A percentile compares a stretch with the other conserved stretches of the same genome.
These are phyloP conservation scores for Salix exigua DNA, from an alignment of 345 rosid species.

Conservation along the genomic window DNA sequence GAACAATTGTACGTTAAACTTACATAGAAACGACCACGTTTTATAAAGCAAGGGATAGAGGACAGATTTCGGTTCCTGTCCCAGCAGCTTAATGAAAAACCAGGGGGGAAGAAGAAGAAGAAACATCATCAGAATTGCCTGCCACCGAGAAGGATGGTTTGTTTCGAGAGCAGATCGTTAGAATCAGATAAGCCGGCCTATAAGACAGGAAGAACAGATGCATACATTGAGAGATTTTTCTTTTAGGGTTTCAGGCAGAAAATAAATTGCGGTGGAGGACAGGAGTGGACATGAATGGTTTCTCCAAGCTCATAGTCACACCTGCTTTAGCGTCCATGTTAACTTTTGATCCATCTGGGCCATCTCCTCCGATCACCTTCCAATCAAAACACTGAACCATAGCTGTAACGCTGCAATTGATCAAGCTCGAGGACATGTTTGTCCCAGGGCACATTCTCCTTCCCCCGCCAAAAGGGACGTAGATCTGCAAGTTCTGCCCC, in stretches of 20 bases:
- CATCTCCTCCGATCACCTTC: not conserved
- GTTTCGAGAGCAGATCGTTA: not conserved
- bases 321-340: not conserved
- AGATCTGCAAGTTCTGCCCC: not conserved
- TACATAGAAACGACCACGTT: not conserved
- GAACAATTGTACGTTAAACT: not conserved
- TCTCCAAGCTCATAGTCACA: not conserved
- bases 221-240: not conserved
- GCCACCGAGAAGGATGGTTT: not conserved
- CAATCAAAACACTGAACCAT: conserved; percentile 23
- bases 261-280: not conserved
- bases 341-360: not conserved
- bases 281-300: not conserved
- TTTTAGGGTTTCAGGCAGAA: not conserved
- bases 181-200: not conserved
- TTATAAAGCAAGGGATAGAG: not conserved
- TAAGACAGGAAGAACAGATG: not conserved
- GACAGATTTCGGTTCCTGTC: not conserved
- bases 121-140: not conserved
- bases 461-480: conserved; percentile 18
- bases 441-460: conserved; percentile 17
- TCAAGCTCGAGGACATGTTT: not conserved
- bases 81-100: not conserved
- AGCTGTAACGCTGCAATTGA: not conserved
- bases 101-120: not conserved